Base-by-base conservation (phyloP, 2,329 filamentous ascomycete species). In the Colletotrichum aenigma region DNA sequence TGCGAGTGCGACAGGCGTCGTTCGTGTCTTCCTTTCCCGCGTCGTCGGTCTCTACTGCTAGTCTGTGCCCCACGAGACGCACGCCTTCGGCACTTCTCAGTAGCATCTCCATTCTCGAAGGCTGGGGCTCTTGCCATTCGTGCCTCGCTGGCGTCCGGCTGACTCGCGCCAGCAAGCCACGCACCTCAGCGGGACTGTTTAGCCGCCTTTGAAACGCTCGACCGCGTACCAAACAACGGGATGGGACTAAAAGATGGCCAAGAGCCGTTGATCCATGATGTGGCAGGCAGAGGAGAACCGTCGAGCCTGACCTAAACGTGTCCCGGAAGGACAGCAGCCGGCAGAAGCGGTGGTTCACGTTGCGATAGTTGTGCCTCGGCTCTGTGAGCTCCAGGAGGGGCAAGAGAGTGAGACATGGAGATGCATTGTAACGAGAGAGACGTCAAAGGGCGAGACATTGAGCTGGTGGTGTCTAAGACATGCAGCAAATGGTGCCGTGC, bases 51-150 rank as follows among this genome's bases (percentile, higher is more conserved):
- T 48, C 43, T 34, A 15, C 32, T 34, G 32, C 32, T 30, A 61
- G 62, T 36, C 52, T 66, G 60, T 66, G 67, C 67, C 43, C 48
- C 58, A 18, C 26, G 67, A 60, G 60, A 38, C 38, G 68, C 62
- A 72, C 38, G 62, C 36, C 26, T 32, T 73, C 69, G 64, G 69
- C 73, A 73, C 62, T 43, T 75, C 21, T 66, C 62, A 52, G 38
- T 28, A 36, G 43, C 43, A 48, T 48, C 43, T 48, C 43, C 43
- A 32, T 55, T 61, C 73, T 64, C 56, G 26, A 65, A 26, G 73
- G 62, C 56, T 69, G 73, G 26, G 64, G 60, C 52, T 21, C 30
- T 48, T 36, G 10, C 6, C 24, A 26, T n/a, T n/a, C 18, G 28
- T n/a, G 58, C 26, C 58, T 30, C 21, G 43, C 66, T 24, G 8